Conservation (phyloP, 352 stramenopile genomes). For the Globisporangium apiculatum region DNA sequence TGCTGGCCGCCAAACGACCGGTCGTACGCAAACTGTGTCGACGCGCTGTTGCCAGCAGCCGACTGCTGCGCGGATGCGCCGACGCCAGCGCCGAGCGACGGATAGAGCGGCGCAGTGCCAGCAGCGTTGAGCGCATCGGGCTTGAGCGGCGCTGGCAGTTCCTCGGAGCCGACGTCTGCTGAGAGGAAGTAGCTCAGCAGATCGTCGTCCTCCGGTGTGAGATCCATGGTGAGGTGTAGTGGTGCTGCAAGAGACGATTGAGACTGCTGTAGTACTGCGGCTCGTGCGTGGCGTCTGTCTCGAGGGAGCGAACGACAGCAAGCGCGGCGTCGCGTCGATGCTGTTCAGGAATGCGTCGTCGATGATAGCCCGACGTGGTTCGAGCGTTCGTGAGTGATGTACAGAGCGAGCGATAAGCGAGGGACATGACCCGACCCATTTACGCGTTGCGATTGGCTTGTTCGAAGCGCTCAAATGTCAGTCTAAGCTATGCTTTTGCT, state of each 20-base stretch:
- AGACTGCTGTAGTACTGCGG: too few relatives aligned
- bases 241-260: neutral
- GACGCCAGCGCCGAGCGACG: neutral
- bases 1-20: conserved; percentile 23
- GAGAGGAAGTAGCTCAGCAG: conserved; percentile 85
- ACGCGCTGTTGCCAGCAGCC: neutral
- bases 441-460: too few relatives aligned
- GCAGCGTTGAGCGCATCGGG: conserved; percentile 14
- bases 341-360: too few relatives aligned
- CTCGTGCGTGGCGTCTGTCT: too few relatives aligned
- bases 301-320: too few relatives aligned
- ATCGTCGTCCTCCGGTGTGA: conserved; percentile 82
- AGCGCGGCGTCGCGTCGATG: too few relatives aligned
- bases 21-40: conserved; percentile 34
- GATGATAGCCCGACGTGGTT: too few relatives aligned
- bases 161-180: conserved; percentile 56
- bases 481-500: too few relatives aligned
- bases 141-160: conserved; percentile 28
- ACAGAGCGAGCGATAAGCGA: too few relatives aligned
- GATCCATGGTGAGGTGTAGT: conserved; percentile 43
- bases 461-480: too few relatives aligned
- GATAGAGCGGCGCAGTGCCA: conserved; percentile 5
- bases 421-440: too few relatives aligned
- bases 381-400: too few relatives aligned
- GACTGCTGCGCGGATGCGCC: neutral